These are phyloP conservation scores for Lyophyllum shimeji DNA, from an alignment of 768 basidiomycete genomes.

Conservation along the genomic window DNA sequence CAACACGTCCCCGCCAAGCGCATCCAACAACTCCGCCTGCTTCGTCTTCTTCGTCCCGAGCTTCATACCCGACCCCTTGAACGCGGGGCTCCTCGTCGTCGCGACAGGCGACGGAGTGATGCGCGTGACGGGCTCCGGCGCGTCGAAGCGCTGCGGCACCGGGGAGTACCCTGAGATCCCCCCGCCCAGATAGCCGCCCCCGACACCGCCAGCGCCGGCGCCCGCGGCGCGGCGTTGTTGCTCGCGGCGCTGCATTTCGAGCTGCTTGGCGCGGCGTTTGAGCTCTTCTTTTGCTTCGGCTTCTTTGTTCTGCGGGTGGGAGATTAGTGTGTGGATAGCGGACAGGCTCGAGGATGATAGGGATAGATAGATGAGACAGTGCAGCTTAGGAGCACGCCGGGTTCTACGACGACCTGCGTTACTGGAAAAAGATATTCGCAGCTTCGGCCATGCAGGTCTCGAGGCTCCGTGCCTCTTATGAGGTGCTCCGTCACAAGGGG, in stretches of 20 bases:
- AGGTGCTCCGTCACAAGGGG: no score
- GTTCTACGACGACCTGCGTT: no score
- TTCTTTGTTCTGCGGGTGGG: conserved; percentile 80
- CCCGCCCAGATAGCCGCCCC: conserved; percentile 66
- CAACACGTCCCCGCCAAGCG: conserved; percentile 76
- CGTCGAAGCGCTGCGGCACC: conserved; percentile 66
- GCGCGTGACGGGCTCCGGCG: conserved; percentile 48
- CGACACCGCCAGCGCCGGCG: conserved; percentile 45
- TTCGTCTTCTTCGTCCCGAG: conserved; percentile 90
- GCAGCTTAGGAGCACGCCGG: no score
- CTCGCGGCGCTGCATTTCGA: conserved; percentile 96
- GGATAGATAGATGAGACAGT: no score
- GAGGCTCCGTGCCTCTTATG: no score
- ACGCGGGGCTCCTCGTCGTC: conserved; percentile 73
- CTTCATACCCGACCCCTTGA: conserved; percentile 97
- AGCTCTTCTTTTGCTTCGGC: conserved; percentile 99
- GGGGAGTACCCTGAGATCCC: conserved; percentile 71
- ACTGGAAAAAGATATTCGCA: no score
- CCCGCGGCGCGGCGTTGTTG: conserved; percentile 76
- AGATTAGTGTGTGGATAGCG: no score
- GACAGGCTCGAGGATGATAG: no score
- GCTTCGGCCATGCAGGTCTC: no score
- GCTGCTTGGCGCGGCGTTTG: conserved; percentile 94
- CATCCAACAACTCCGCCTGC: conserved; percentile 85
- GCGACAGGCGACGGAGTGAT: conserved; percentile 43